phyloP scores from a whole-genome alignment of 345 rosid species.

The Excoecaria cochinchinensis region DNA sequence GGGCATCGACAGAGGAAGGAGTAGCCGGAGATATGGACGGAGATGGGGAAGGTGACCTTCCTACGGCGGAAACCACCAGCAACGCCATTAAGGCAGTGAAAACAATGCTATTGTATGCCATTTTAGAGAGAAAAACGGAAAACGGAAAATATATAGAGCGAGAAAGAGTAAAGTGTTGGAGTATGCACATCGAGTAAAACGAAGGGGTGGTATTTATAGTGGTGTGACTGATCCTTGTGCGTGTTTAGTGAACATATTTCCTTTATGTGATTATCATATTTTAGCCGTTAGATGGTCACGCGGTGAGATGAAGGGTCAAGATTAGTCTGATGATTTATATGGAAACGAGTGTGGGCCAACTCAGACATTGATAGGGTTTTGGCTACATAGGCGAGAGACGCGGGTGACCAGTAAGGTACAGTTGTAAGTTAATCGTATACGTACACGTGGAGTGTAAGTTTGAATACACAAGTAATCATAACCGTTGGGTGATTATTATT shows the following conservation, averaged over 20 bases:
- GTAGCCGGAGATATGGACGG: slow-evolving; percentile 21
- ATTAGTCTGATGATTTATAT: background rate
- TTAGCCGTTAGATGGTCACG: background rate
- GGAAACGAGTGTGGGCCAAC: background rate
- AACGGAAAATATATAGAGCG: background rate
- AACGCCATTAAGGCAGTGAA: background rate
- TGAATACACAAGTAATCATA: background rate
- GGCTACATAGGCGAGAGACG: background rate
- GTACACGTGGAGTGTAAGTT: background rate
- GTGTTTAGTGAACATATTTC: background rate
- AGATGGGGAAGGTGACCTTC: slow-evolving; percentile 28
- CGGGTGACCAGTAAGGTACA: background rate
- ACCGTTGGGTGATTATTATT: background rate
- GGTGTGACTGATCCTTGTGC: background rate
- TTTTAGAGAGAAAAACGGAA: background rate
- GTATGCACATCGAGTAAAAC: too few species aligned
- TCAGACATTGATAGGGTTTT: background rate
- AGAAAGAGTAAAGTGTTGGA: background rate
- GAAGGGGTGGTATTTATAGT: background rate
- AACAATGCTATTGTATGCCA: background rate
- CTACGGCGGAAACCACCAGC: slow-evolving; percentile 17
- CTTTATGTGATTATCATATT: background rate
- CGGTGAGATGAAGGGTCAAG: background rate
- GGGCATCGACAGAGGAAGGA: slow-evolving; percentile 17
- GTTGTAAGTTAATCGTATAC: background rate